phyloP scores from a whole-genome alignment of 768 basidiomycete genomes.

The Tulasnella calospora region DNA sequence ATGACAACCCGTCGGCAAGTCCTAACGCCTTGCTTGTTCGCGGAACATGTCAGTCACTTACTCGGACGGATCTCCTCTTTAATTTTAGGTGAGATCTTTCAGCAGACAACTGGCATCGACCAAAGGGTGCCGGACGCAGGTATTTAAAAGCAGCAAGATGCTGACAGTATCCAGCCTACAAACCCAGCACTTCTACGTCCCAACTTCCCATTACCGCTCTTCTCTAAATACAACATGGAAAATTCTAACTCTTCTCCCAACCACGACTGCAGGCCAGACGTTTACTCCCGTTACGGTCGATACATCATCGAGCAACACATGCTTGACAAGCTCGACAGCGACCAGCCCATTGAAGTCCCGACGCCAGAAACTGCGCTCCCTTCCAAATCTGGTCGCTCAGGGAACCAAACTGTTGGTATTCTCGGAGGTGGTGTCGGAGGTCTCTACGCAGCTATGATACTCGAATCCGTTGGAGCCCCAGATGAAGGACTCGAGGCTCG shows the following conservation, averaged over 20 bases:
- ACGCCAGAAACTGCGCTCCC: background rate
- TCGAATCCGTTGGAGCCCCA: slow-evolving; percentile 41
- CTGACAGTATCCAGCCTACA: background rate
- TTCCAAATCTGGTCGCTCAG: background rate
- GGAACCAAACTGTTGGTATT: slow-evolving; percentile 39
- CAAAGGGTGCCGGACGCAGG: background rate
- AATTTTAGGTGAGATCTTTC: background rate
- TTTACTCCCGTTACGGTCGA: background rate
- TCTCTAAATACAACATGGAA: background rate
- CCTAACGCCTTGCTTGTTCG: background rate
- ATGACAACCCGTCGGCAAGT: background rate
- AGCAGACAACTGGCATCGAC: background rate
- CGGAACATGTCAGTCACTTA: background rate
- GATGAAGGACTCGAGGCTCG: slow-evolving; percentile 47
- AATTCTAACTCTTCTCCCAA: background rate
- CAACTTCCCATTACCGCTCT: background rate
- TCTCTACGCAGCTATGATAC: slow-evolving; percentile 45
- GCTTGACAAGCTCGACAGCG: background rate
- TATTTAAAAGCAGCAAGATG: background rate
- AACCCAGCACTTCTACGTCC: background rate
- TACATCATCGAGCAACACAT: slow-evolving; percentile 9
- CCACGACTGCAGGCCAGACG: background rate
- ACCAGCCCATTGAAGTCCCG: background rate
- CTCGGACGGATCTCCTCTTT: background rate
- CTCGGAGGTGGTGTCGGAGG: slow-evolving; percentile 40